Evolutionary conservation across 352 stramenopile genomes (phyloP).

Genomic region (Globisporangium carolinianum): DNA sequence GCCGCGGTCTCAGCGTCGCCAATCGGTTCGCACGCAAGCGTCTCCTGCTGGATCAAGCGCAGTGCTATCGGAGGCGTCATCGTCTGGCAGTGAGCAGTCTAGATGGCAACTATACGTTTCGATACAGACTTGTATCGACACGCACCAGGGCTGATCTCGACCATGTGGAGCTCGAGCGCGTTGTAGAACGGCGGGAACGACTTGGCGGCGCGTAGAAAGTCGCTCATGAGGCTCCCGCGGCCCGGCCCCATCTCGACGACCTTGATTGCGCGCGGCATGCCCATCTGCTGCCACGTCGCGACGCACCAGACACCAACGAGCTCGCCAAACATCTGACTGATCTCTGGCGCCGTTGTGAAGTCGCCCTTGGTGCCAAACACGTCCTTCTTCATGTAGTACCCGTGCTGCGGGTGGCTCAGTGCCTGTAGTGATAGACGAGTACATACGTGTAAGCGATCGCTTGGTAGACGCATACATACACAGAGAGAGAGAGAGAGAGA

Average conservation of each 20-base stretch:
- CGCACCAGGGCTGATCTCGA: conserved; percentile 83
- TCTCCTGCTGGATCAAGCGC: conserved; percentile 86
- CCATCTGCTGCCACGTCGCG: conserved; percentile 88
- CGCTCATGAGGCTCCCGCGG: conserved; percentile 90
- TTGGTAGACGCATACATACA: too few relatives aligned
- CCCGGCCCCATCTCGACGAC: conserved; percentile 91
- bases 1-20: conserved; percentile 18
- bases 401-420: conserved; percentile 88
- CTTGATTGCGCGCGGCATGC: conserved; percentile 59
- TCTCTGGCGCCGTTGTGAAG: conserved; percentile 93
- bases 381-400: conserved; percentile 95
- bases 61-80: conserved; percentile 32
- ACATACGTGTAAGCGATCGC: too few relatives aligned
- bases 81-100: too few relatives aligned
- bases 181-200: conserved; percentile 87
- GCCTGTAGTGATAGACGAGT: conserved; percentile 17
- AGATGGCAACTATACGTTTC: too few relatives aligned
- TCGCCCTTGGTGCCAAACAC: conserved; percentile 89
- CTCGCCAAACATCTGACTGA: conserved; percentile 93
- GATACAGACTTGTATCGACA: too few relatives aligned
- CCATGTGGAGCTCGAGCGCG: conserved; percentile 84
- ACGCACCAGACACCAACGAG: conserved; percentile 90
- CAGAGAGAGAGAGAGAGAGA: background rate
- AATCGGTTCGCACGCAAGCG: conserved; percentile 46
- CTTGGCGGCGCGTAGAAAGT: conserved; percentile 87